Conservation (phyloP, 2,329 filamentous ascomycete species). For the Hansfordia pulvinata region DNA sequence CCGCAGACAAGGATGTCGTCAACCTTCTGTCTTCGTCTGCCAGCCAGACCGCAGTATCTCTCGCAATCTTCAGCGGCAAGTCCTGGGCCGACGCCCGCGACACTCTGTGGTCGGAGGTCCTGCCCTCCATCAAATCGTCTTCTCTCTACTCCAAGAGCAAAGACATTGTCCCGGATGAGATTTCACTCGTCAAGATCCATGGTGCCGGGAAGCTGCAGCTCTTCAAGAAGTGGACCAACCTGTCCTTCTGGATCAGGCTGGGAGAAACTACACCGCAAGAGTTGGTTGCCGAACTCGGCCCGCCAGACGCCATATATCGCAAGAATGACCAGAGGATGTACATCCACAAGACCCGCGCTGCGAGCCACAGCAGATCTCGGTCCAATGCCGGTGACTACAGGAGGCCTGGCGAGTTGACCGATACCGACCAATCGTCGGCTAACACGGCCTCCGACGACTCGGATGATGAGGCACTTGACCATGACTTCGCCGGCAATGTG, state of each 20-base stretch:
- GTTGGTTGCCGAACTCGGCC: slow-evolving; percentile 76
- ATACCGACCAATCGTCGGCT: slow-evolving; percentile 63
- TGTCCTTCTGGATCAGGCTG: slow-evolving; percentile 57
- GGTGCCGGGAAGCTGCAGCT: slow-evolving; percentile 71
- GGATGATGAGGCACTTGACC: slow-evolving; percentile 45
- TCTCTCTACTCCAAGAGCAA: slow-evolving; percentile 56
- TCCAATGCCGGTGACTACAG: slow-evolving; percentile 29
- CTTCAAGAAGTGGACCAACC: slow-evolving; percentile 53
- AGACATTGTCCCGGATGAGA: slow-evolving; percentile 76
- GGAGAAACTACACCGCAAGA: slow-evolving; percentile 89
- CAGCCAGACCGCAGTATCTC: slow-evolving; percentile 64
- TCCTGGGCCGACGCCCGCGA: slow-evolving; percentile 80
- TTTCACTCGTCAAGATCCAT: slow-evolving; percentile 66
- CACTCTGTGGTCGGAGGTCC: slow-evolving; percentile 60
- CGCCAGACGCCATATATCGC: slow-evolving; percentile 85
- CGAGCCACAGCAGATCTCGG: slow-evolving; percentile 34
- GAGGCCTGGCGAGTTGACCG: slow-evolving; percentile 44
- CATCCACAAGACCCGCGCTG: slow-evolving; percentile 56
- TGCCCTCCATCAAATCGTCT: slow-evolving; percentile 62
- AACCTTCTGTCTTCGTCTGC: slow-evolving; percentile 69
- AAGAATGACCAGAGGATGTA: slow-evolving; percentile 83
- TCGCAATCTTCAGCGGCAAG: slow-evolving; percentile 81
- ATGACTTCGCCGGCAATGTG: slow-evolving; percentile 36
- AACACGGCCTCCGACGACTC: slow-evolving; percentile 59
- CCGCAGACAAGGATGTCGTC: slow-evolving; percentile 67